Evolutionary conservation across 2,329 filamentous ascomycete species (phyloP), one percentile per base, ranked within the genome.

Genomic region (Podosphaera xanthii): DNA sequence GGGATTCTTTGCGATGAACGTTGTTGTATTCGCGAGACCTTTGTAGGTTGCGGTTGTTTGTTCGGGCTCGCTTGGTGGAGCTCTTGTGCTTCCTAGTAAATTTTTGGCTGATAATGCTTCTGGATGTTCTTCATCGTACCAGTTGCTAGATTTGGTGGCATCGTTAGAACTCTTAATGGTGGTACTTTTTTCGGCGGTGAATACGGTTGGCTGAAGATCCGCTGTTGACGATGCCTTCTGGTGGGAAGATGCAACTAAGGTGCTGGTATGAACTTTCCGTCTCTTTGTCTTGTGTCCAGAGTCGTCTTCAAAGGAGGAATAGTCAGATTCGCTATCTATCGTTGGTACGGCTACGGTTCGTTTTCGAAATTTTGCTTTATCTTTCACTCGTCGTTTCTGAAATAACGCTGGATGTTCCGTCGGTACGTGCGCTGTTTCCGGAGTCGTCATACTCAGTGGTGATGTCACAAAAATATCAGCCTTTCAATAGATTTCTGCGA

Each of bases 141-240:
- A 96, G 69, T 94, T 87, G 59, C 79, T 84, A 50, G 83, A 79
- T 67, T 94, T 95, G 1, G 91, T 97, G 30, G 92, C 91, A 69
- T 96, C 90, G 70, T 91, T 91, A 66, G 79, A 79, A 63, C 76
- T 77, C 65, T 81, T 75, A 65, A 88, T 81, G 63, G 76, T 75
- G 33, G 80, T 71, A 60, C 74, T 77, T 64, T 83, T 76, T 70
- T 87, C 78, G 60, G 83, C 79, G 58, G 76, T 71, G 71, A 78
- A 79, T 63, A 77, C 71, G 54, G 79, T 77, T 61, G 79, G 72
- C 12, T 73, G 71, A 33, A 76, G 69, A 35, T 78, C 74, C 6
- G 73, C 71, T 44, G 67, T 68, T 8, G 69, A 69, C 12, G 70
- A 69, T 61, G 71, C 69, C 62, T 70, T 71, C 44, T 70, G 68